Conservation (phyloP, 192 early-diverging fungal genomes). For the Entomortierella lignicola region DNA sequence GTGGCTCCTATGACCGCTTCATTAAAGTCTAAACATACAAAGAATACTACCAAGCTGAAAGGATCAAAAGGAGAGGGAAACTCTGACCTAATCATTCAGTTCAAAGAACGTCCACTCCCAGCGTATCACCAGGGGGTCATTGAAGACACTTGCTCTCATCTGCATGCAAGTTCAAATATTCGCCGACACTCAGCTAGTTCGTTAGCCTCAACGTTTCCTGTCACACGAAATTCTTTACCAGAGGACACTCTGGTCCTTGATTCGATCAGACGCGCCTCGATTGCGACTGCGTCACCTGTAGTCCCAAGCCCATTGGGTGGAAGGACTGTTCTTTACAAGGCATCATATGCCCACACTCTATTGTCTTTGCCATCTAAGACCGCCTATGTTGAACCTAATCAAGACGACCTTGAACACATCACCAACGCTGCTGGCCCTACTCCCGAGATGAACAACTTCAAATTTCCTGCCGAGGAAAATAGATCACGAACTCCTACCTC, state of each 20-base stretch:
- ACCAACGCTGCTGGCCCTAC: conserved; percentile 1
- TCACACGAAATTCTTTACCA: conserved; percentile 2
- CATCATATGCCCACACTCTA: conserved; percentile 26
- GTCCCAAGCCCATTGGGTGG: conserved; percentile 22
- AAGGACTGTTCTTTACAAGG: conserved; percentile 35
- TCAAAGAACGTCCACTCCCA: conserved; percentile 20
- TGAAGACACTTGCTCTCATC: conserved; percentile 47
- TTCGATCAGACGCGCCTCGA: conserved; percentile 31
- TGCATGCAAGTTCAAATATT: conserved; percentile 5
- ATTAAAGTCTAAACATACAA: neutral
- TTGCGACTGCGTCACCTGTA: conserved; percentile 37
- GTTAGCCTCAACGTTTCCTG: neutral
- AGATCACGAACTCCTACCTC: conserved; percentile 6
- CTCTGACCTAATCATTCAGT: conserved; percentile 10
- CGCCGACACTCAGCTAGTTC: conserved; percentile 34
- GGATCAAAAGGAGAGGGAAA: neutral
- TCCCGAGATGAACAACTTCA: conserved; percentile 39
- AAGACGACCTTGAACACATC: neutral
- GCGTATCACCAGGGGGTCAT: conserved; percentile 31
- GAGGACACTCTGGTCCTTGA: conserved; percentile 22
- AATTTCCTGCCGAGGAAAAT: conserved; percentile 31
- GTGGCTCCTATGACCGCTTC: conserved; percentile 16
- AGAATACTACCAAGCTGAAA: neutral
- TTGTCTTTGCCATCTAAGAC: conserved; percentile 27
- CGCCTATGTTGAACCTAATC: neutral